phyloP scores from a whole-genome alignment of 1,284 basidiomycete genomes.

The Irpex sp. region DNA sequence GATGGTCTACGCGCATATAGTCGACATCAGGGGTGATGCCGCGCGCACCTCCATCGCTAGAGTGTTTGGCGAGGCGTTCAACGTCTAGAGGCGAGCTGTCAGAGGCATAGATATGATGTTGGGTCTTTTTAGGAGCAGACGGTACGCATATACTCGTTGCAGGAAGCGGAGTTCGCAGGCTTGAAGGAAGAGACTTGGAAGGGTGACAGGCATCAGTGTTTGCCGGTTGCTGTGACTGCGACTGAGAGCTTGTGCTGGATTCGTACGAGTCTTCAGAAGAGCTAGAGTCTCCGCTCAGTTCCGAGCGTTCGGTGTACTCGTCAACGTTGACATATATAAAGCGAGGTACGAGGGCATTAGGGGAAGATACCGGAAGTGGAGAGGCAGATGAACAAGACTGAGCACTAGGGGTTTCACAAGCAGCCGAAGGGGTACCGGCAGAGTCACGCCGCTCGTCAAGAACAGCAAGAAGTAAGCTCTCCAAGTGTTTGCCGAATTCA shows the following conservation, averaged over 20 bases:
- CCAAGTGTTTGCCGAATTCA: slow-evolving; percentile 5
- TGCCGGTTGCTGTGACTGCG: no score
- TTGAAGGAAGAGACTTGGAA: neutral
- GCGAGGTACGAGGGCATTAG: neutral
- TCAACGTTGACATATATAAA: neutral
- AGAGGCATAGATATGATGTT: slow-evolving; percentile 7
- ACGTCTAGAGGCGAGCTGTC: neutral
- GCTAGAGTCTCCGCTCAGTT: neutral
- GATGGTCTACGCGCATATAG: neutral
- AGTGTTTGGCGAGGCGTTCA: neutral
- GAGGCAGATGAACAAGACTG: neutral
- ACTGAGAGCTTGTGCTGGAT: neutral
- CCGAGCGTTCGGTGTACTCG: neutral
- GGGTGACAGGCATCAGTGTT: neutral
- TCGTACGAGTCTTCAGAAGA: neutral
- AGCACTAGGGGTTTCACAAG: neutral
- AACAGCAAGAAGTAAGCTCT: slow-evolving; percentile 4
- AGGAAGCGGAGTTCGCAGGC: slow-evolving; percentile 1
- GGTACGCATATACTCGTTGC: neutral
- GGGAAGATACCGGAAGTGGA: neutral
- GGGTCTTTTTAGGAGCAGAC: slow-evolving; percentile 11
- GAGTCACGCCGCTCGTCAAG: neutral
- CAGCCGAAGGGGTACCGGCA: neutral
- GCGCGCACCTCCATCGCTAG: neutral
- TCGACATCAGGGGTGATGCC: neutral